These are phyloP conservation scores for Boletus huronensis DNA, from an alignment of 768 basidiomycete species.

Conservation along the genomic window DNA sequence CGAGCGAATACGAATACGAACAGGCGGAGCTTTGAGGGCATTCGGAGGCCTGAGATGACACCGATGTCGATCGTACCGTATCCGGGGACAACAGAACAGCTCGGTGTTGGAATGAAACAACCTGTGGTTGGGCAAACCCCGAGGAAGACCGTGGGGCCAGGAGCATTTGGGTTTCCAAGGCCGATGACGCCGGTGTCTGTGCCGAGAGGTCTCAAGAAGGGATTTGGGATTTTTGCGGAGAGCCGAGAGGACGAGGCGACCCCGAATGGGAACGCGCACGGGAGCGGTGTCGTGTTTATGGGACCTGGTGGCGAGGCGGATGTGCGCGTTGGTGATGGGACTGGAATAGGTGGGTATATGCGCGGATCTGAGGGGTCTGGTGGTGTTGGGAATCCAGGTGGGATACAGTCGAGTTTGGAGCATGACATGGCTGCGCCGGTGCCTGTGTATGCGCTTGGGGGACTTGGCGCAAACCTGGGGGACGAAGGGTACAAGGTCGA, in stretches of 20 bases:
- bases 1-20: neutral
- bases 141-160: slow-evolving; percentile 9
- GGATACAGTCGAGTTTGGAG: slow-evolving; percentile 1
- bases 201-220: slow-evolving; percentile 13
- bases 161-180: slow-evolving; percentile 11
- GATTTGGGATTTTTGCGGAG: slow-evolving; percentile 1
- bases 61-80: slow-evolving; percentile 27
- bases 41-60: slow-evolving; percentile 18
- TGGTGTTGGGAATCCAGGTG: neutral
- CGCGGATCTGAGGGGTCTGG: slow-evolving; percentile 11
- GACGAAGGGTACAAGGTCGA: neutral
- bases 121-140: slow-evolving; percentile 17
- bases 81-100: slow-evolving; percentile 7
- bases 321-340: neutral
- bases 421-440: slow-evolving; percentile 17
- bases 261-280: neutral
- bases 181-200: slow-evolving; percentile 20
- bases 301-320: slow-evolving; percentile 3
- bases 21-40: slow-evolving; percentile 25
- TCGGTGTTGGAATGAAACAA: slow-evolving; percentile 1
- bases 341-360: slow-evolving; percentile 25
- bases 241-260: slow-evolving; percentile 3
- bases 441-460: slow-evolving; percentile 14
- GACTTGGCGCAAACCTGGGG: neutral
- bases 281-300: neutral